These are phyloP conservation scores for Epichloe sp. DNA, from an alignment of 2,329 filamentous ascomycete species.

Conservation along the genomic window DNA sequence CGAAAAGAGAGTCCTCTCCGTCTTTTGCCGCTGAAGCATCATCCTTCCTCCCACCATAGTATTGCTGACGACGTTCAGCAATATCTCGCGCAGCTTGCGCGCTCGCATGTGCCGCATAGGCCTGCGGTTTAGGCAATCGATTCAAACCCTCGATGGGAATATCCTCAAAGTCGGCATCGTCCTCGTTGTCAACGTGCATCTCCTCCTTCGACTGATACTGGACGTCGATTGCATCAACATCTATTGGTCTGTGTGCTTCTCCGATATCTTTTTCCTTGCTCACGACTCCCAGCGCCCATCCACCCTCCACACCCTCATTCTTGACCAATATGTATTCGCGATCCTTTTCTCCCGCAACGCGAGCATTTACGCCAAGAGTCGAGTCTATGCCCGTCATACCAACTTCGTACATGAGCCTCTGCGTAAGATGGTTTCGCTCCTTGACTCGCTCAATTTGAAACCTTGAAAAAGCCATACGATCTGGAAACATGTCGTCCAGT, in stretches of 20 bases:
- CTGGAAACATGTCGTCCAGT: constrained; percentile 89
- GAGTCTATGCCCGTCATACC: constrained; percentile 72
- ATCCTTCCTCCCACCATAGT: constrained; percentile 12
- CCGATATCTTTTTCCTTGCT: constrained; percentile 71
- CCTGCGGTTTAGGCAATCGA: constrained; percentile 50
- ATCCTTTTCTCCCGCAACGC: constrained; percentile 74
- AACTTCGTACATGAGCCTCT: constrained; percentile 85
- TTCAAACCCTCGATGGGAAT: constrained; percentile 86
- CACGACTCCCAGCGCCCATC: constrained; percentile 91
- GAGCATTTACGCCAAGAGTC: constrained; percentile 49
- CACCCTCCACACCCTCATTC: constrained; percentile 87
- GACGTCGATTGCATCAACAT: constrained; percentile 60
- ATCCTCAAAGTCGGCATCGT: constrained; percentile 75
- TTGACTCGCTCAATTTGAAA: constrained; percentile 93
- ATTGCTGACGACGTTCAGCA: constrained; percentile 14
- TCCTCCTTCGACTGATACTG: constrained; percentile 45
- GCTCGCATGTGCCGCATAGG: constrained; percentile 10
- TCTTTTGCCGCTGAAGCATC: constrained; percentile 22
- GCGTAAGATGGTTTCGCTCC: constrained; percentile 88
- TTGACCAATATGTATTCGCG: constrained; percentile 94
- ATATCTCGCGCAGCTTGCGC: constrained; percentile 15
- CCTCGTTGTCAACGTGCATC: constrained; percentile 55
- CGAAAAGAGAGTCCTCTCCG: constrained; percentile 38
- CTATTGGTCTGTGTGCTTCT: constrained; percentile 75
- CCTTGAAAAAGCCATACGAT: constrained; percentile 90